Base-by-base conservation (phyloP, 805 yeast genomes). In the Starmerella riodocensis region DNA sequence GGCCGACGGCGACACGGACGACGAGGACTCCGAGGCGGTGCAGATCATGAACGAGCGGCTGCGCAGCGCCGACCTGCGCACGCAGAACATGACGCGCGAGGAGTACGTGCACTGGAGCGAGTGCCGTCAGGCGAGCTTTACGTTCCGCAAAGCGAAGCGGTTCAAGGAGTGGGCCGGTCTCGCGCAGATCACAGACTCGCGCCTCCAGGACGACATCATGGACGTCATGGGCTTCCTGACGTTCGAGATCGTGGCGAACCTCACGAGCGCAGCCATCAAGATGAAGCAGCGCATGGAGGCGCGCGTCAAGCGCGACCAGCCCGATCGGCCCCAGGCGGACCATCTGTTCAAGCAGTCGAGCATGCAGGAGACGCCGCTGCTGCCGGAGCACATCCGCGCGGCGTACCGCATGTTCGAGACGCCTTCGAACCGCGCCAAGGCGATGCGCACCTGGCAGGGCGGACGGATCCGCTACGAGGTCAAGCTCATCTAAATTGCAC, bases 31-130 rank as follows among this genome's bases (percentile, higher is more conserved):
- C 8, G 96, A 86, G 52, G 95, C 83, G 30, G 93, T 79, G 38
- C 96, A 86, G 54, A 91, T 93, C 0, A 83, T 93, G n/a, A 62
- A 84, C 58, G 84, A 85, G 57, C 66, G 96, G 42, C 68, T 91
- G 49, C 84, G 85, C 53, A 76, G 74, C 59, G 96, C 96, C 4
- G 98, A 91, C 60, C 95, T 91, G 37, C 69, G 98, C 46, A 91
- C 98, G 0, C 73, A 68, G 48, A 71, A 78, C 50, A 91, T 91
- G 98, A 91, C 98, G 1, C 79, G 76, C 54, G 95, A 91, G 53
- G 98, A 91, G 56, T 91, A 91, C 54, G 98, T 86, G 14, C 98
- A 91, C 57, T 91, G 97, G 96, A 82, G 94, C 11, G 98, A 91
- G 55, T 91, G 98, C 61, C 73, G 98, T 46, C 98, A 91, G 59